Conservation (phyloP, 371 early-diverging fungal species). For the Mucor sp. region DNA sequence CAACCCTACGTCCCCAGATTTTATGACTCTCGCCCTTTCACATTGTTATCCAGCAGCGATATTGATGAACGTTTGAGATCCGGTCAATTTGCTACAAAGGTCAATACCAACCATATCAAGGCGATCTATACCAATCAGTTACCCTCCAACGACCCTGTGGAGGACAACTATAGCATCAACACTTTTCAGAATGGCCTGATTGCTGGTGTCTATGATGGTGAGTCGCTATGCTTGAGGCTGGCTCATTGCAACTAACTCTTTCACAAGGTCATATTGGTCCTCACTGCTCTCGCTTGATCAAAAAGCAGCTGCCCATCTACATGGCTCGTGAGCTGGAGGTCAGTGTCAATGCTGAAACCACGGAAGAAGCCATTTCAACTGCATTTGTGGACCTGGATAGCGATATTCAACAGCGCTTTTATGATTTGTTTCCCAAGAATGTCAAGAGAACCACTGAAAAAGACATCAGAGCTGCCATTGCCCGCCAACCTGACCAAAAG, state of each 20-base stretch:
- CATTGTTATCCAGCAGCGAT: conserved; percentile 27
- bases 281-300: conserved; percentile 40
- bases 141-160: conserved; percentile 48
- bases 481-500: conserved; percentile 34
- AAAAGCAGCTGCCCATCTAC: conserved; percentile 45
- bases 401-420: conserved; percentile 62
- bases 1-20: conserved; percentile 5
- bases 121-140: conserved; percentile 43
- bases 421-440: conserved; percentile 46
- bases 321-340: conserved; percentile 37
- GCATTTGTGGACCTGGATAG: conserved; percentile 61
- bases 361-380: conserved; percentile 44
- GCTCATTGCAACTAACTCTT: not conserved
- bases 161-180: conserved; percentile 48
- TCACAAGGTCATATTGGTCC: conserved; percentile 48
- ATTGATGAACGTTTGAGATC: conserved; percentile 35
- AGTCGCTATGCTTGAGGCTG: not conserved
- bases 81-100: conserved; percentile 32
- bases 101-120: conserved; percentile 22
- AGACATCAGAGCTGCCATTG: conserved; percentile 43
- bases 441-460: conserved; percentile 36
- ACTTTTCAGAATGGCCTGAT: conserved; percentile 31
- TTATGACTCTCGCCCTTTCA: conserved; percentile 38
- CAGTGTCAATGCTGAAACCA: not conserved
- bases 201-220: conserved; percentile 57